Percentiles rank a stretch among this genome's conserved stretches.
Conservation (phyloP, 371 early-diverging fungal species). For the Lichtheimia hyalospora region DNA sequence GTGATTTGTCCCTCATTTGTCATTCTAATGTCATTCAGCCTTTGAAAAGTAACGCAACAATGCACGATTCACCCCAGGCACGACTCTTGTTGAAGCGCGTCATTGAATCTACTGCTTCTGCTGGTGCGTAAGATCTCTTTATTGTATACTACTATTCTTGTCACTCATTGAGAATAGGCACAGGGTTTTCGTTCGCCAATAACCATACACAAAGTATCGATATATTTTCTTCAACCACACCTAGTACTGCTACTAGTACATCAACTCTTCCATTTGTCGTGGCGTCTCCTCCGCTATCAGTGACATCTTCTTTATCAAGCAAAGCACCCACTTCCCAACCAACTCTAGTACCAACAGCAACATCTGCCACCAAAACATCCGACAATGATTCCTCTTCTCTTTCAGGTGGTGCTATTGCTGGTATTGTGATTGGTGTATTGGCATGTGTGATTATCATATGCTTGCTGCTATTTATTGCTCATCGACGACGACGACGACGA, state of each 20-base stretch:
- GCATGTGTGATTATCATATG: conserved; percentile 2
- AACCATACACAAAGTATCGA: background rate
- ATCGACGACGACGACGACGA: background rate
- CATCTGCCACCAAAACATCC: background rate
- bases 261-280: background rate
- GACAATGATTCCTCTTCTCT: conserved; percentile 1
- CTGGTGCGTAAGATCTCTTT: no score
- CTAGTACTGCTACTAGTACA: background rate
- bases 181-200: background rate
- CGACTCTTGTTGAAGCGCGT: no score
- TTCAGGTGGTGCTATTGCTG: conserved; percentile 8
- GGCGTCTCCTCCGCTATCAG: background rate
- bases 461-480: background rate
- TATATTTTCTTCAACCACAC: background rate
- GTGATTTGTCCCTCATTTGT: no score
- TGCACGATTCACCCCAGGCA: no score
- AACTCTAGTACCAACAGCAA: no score
- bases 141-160: no score
- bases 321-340: background rate
- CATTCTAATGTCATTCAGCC: no score
- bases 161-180: no score
- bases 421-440: conserved; percentile 5
- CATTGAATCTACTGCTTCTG: no score
- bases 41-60: no score
- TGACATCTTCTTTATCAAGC: background rate